A percentile compares a stretch with the other conserved stretches of the same genome.
These are phyloP conservation scores for Paraurostyla sp. DNA, from an alignment of 73 alveolate species.

Conservation along the genomic window DNA sequence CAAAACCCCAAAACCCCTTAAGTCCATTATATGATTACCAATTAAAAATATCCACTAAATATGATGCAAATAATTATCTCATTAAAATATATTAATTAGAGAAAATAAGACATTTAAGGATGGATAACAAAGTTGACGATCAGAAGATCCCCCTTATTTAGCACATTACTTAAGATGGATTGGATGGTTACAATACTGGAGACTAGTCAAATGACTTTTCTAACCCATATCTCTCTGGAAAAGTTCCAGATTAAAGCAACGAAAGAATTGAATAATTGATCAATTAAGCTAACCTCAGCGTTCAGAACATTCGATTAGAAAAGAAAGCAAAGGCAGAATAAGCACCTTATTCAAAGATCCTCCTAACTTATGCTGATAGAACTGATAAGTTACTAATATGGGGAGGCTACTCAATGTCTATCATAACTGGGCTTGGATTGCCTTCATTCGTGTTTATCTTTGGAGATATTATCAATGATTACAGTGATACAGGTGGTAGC, in stretches of 20 bases:
- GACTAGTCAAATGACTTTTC: not conserved
- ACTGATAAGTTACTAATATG: not conserved
- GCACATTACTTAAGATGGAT: not conserved
- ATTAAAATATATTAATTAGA: too few relatives aligned
- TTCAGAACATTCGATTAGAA: not conserved
- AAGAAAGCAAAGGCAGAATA: not conserved
- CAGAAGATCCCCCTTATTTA: constrained; percentile 10
- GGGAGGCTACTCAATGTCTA: not conserved
- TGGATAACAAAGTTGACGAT: too few relatives aligned
- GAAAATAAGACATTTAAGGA: too few relatives aligned
- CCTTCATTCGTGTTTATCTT: constrained; percentile 1
- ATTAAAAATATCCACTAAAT: too few relatives aligned
- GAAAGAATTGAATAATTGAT: not conserved
- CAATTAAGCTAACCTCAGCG: not conserved
- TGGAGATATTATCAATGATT: not conserved
- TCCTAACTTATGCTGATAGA: constrained; percentile 46
- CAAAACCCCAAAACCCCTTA: too few relatives aligned
- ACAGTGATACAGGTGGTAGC: not conserved
- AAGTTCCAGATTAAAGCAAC: not conserved
- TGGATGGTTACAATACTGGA: not conserved
- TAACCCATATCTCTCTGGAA: not conserved
- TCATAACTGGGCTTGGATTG: constrained; percentile 4
- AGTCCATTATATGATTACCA: too few relatives aligned
- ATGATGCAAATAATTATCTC: too few relatives aligned
- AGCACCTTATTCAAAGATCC: constrained; percentile 33